phyloP scores from a whole-genome alignment of 2,329 filamentous ascomycete genomes.

The Cladosporium sp. region DNA sequence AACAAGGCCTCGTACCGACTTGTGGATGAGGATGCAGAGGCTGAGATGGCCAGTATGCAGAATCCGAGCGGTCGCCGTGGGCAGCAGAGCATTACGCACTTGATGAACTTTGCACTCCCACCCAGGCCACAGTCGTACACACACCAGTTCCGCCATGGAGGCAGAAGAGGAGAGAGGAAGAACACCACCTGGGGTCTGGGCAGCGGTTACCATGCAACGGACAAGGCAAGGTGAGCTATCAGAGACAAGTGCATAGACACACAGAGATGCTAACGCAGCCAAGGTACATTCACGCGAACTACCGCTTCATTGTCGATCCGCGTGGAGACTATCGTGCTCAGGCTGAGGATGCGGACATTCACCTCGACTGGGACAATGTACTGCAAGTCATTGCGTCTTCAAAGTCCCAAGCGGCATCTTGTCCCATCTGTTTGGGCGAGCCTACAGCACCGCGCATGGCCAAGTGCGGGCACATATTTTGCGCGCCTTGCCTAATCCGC shows the following conservation, averaged over 20 bases:
- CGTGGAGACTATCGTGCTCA: slow-evolving; percentile 74
- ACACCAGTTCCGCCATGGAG: slow-evolving; percentile 39
- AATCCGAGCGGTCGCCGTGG: slow-evolving; percentile 63
- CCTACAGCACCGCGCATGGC: slow-evolving; percentile 96
- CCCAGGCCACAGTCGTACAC: slow-evolving; percentile 62
- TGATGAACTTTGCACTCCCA: slow-evolving; percentile 86
- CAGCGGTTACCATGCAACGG: slow-evolving; percentile 82
- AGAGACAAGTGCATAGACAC: neutral
- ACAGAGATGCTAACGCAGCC: slow-evolving; percentile 14
- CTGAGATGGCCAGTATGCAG: slow-evolving; percentile 51
- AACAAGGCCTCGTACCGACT: slow-evolving; percentile 59
- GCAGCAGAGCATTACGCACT: slow-evolving; percentile 93
- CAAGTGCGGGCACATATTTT: slow-evolving; percentile 95
- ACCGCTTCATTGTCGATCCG: slow-evolving; percentile 90
- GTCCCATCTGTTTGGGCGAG: slow-evolving; percentile 89
- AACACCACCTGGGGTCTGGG: slow-evolving; percentile 80
- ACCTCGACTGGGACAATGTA: slow-evolving; percentile 86
- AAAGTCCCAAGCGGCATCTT: slow-evolving; percentile 81
- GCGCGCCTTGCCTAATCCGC: slow-evolving; percentile 83
- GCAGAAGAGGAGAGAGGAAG: slow-evolving; percentile 50
- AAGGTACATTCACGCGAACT: slow-evolving; percentile 91
- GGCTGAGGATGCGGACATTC: slow-evolving; percentile 78
- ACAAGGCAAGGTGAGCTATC: slow-evolving; percentile 71
- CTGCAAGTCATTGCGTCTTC: slow-evolving; percentile 87
- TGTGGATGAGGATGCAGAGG: slow-evolving; percentile 82